Base-by-base conservation (phyloP, 1,284 basidiomycete genomes). In the Naganishia liquefaciens region DNA sequence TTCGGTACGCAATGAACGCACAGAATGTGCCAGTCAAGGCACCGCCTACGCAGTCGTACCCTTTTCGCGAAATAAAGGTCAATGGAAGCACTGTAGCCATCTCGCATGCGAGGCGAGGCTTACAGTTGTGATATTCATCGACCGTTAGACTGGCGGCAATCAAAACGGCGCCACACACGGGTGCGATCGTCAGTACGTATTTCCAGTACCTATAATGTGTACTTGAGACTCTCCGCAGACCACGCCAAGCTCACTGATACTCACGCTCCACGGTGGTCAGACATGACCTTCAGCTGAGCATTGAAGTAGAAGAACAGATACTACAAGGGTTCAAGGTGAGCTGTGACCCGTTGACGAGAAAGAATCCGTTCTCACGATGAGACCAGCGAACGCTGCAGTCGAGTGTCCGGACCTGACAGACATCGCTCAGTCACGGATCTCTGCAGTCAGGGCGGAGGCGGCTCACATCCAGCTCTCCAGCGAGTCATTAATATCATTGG, bases 271-370 rank as follows among this genome's bases (percentile, higher is more conserved):
- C 75, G 72, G 73, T 84, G 82, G 11, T 84, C 82, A 28, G 81
- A 79, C 76, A 84, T 83, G 62, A 84, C 81, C 72, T 85, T 85
- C 65, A 86, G 79, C 69, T 85, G 83, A 2, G 83, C 83, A 68
- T 86, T 84, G 75, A 85, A 78, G 71, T 84, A 84, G 40, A 85
- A 77, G n/a, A 82, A 75, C 17, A 86, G 79, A 72, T 80, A 85
- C 67, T 69, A 63, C 10, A 3, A n/a, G n/a, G n/a, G n/a, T n/a
- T n/a, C n/a, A n/a, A n/a, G n/a, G n/a, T n/a, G n/a, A n/a, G n/a
- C n/a, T n/a, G n/a, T n/a, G n/a, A n/a, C n/a, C n/a, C n/a, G n/a
- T n/a, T n/a, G n/a, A n/a, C n/a, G n/a, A n/a, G n/a, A n/a, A n/a
- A 53, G 23, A 47, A 52, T 39, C 19, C 17, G n/a, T n/a, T n/a